Percentiles rank a stretch among this genome's conserved stretches.
These are phyloP conservation scores for Kodamaea sagamina DNA, from an alignment of 805 yeast species.

Conservation along the genomic window DNA sequence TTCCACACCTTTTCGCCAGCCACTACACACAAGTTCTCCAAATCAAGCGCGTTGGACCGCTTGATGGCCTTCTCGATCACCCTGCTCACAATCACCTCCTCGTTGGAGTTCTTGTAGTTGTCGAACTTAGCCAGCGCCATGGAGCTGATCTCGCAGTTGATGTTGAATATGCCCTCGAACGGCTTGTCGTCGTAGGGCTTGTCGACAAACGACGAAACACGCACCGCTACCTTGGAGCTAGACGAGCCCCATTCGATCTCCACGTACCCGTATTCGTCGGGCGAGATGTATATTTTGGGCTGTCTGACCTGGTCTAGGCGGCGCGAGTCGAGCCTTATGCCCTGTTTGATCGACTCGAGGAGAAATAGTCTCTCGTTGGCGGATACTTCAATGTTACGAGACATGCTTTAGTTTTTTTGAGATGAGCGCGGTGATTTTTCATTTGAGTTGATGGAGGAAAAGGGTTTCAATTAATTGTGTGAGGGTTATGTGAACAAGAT, in stretches of 20 bases:
- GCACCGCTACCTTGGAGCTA: slow-evolving; percentile 61
- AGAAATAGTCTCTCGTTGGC: slow-evolving; percentile 64
- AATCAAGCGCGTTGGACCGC: slow-evolving; percentile 86
- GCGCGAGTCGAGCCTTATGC: slow-evolving; percentile 71
- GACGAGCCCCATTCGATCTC: slow-evolving; percentile 80
- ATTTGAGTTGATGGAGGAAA: too few species aligned
- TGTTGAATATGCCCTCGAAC: slow-evolving; percentile 85
- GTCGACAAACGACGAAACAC: slow-evolving; percentile 73
- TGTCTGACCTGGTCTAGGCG: slow-evolving; percentile 61
- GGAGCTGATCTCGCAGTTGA: slow-evolving; percentile 83
- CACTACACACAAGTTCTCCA: slow-evolving; percentile 85
- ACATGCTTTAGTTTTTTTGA: slow-evolving; percentile 42
- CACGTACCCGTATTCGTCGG: slow-evolving; percentile 75
- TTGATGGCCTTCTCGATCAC: slow-evolving; percentile 89
- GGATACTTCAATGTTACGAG: slow-evolving; percentile 61
- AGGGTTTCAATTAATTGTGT: too few species aligned
- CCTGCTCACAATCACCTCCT: slow-evolving; percentile 78
- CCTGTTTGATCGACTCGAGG: slow-evolving; percentile 60
- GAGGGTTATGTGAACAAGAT: too few species aligned
- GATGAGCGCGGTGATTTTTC: neutral
- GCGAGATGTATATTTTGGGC: slow-evolving; percentile 62
- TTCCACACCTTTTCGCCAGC: slow-evolving; percentile 94
- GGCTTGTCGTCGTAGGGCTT: slow-evolving; percentile 90
- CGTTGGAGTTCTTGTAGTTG: slow-evolving; percentile 67
- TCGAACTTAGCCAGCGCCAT: slow-evolving; percentile 90